Evolutionary conservation across 805 yeast genomes (phyloP), one percentile per base, ranked within the genome.

Genomic region (Cyberlindnera euphorbiiphila): DNA sequence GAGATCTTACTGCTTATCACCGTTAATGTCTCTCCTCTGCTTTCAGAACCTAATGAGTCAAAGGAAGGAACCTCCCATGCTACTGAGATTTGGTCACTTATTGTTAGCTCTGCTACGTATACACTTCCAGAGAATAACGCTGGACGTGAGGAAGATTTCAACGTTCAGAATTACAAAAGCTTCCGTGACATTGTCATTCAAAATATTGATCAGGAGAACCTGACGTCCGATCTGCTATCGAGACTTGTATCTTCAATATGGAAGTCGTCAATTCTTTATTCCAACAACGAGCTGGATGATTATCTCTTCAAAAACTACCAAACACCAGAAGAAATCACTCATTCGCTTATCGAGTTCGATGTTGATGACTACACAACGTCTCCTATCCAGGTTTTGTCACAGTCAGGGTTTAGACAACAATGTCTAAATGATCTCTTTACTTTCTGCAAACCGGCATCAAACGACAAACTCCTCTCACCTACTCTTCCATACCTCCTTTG

Each of bases 261-360:
- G 74, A 54, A 61, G 2, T 65, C 74, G 16, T 81, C 91, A 1
- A 83, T 69, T 46, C 59, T 74, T 19, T 83, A 74, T 63, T 74
- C 69, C 39, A 66, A 65, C 24, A 84, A 70, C 57, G 83, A 72
- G 32, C 57, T 71, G 13, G 94, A 74, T 49, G 61, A 45, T 19
- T 61, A 47, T 32, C 51, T 66, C 23, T 50, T 61, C 20, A 54
- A 49, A 22, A 48, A 37, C 20, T 46, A 53, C 16, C 54, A 53
- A 3, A 41, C 54, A 2, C 57, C 71, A 4, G 51, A 54, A 4
- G 67, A 64, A 10, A 60, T 72, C 5, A 57, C 74, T 3, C 43
- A 54, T 9, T 54, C 50, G 9, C 49, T 79, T 4, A 55, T 69
- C 3, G 39, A 53, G 1, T 71, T 71, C 41, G 60, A 69, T 11